These are phyloP conservation scores for Cercospora sesami DNA, from an alignment of 2,329 filamentous ascomycete species.

Conservation along the genomic window DNA sequence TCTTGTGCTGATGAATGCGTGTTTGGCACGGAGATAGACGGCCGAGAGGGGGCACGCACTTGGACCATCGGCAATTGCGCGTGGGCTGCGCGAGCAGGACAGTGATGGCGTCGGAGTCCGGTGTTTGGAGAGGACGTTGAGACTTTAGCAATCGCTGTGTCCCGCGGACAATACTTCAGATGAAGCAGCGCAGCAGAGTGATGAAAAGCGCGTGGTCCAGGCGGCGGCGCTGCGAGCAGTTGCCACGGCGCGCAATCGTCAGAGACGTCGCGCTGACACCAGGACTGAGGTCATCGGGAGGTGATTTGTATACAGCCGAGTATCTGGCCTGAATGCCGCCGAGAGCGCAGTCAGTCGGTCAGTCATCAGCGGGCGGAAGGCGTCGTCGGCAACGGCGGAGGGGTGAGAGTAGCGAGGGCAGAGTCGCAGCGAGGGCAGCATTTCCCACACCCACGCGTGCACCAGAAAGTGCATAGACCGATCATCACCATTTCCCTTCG, in stretches of 20 bases:
- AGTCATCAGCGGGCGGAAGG: conserved; percentile 1
- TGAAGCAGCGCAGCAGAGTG: neutral
- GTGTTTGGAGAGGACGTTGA: neutral
- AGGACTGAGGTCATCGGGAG: conserved; percentile 7
- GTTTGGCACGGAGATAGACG: conserved; percentile 14
- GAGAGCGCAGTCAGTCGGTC: neutral
- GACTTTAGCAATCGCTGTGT: neutral
- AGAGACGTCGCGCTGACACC: conserved; percentile 2
- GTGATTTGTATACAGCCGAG: conserved; percentile 13
- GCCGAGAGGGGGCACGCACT: neutral
- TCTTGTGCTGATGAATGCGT: neutral
- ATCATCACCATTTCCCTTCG: neutral
- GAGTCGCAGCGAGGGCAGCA: neutral
- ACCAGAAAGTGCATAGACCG: neutral
- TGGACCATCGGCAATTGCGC: conserved; percentile 7
- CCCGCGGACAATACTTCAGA: neutral
- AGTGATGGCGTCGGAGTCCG: conserved; percentile 10
- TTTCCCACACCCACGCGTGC: neutral
- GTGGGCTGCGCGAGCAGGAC: conserved; percentile 4
- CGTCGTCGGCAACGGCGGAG: conserved; percentile 9
- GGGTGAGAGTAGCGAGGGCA: neutral
- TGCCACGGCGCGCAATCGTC: neutral
- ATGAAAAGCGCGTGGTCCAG: neutral
- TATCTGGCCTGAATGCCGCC: conserved; percentile 12
- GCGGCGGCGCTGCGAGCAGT: neutral